Percentiles rank a stretch among this genome's conserved stretches.
phyloP scores from a whole-genome alignment of 2,329 filamentous ascomycete genomes.

The Hymenoscyphus salicellus region DNA sequence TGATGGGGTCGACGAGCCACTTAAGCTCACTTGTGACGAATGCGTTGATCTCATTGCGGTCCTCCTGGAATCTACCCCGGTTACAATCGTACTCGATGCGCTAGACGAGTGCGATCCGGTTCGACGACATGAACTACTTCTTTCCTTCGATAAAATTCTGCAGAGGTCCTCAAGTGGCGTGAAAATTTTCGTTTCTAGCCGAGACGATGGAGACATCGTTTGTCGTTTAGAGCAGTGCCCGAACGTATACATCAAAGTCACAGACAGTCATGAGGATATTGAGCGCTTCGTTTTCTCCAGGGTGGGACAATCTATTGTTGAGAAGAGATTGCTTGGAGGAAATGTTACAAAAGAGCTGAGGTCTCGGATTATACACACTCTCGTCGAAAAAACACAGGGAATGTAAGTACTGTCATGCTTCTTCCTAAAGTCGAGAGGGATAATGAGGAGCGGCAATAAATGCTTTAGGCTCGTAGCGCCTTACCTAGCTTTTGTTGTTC shows the following conservation, averaged over 20 bases:
- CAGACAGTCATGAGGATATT: constrained; percentile 11
- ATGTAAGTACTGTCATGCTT: constrained; percentile 3
- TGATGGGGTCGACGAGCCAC: constrained; percentile 2
- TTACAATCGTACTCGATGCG: constrained; percentile 13
- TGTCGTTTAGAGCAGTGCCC: not conserved
- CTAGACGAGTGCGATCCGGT: constrained; percentile 14
- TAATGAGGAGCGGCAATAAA: too few relatives aligned
- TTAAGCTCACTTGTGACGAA: not conserved
- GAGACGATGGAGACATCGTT: constrained; percentile 15
- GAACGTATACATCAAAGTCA: constrained; percentile 8
- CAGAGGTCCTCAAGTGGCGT: constrained; percentile 8
- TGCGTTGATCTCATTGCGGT: not conserved
- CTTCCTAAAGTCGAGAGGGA: too few relatives aligned
- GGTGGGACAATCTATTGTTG: constrained; percentile 5
- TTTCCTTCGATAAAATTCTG: constrained; percentile 8
- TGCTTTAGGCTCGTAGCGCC: too few relatives aligned
- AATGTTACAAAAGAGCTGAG: not conserved
- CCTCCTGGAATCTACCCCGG: not conserved
- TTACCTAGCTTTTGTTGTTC: too few relatives aligned
- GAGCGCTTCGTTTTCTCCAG: not conserved
- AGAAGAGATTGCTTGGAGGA: constrained; percentile 6
- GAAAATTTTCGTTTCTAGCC: constrained; percentile 15
- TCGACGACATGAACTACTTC: constrained; percentile 8
- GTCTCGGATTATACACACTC: not conserved
- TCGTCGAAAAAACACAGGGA: constrained; percentile 5